Conservation (phyloP, 495 filamentous ascomycete genomes). For the Aspergillus avenaceus region DNA sequence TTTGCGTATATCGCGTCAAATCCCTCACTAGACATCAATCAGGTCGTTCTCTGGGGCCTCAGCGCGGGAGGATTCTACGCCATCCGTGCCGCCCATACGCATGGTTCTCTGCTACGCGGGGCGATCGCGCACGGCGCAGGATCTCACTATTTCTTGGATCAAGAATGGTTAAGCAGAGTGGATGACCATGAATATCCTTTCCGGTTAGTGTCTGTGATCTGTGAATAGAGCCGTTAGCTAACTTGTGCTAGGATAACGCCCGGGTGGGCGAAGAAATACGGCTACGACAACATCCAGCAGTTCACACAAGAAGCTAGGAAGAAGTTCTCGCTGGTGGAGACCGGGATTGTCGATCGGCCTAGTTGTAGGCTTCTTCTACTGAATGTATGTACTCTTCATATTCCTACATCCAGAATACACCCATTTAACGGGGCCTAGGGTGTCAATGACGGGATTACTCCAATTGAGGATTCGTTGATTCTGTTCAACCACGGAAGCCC, state of each 20-base stretch:
- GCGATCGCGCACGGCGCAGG: slow-evolving; percentile 70
- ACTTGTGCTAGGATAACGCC: slow-evolving; percentile 45
- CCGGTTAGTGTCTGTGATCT: slow-evolving; percentile 35
- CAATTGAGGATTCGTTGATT: slow-evolving; percentile 70
- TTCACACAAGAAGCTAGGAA: slow-evolving; percentile 58
- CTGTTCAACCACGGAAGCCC: slow-evolving; percentile 65
- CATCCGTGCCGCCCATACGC: slow-evolving; percentile 68
- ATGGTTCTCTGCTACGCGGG: slow-evolving; percentile 53
- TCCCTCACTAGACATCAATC: slow-evolving; percentile 55
- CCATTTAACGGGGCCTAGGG: slow-evolving; percentile 37
- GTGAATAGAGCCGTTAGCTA: neutral
- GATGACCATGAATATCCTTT: slow-evolving; percentile 81
- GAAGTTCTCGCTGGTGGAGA: slow-evolving; percentile 71
- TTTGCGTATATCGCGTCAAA: slow-evolving; percentile 61
- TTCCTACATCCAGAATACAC: neutral
- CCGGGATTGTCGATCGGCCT: slow-evolving; percentile 59
- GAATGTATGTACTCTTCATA: slow-evolving; percentile 47
- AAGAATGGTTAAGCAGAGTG: slow-evolving; percentile 60
- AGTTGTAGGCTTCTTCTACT: slow-evolving; percentile 62
- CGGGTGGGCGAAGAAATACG: slow-evolving; percentile 67
- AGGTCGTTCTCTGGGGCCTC: slow-evolving; percentile 67
- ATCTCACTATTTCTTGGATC: slow-evolving; percentile 63
- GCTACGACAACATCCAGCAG: slow-evolving; percentile 55
- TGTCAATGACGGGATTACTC: slow-evolving; percentile 66
- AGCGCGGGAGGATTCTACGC: slow-evolving; percentile 77